Evolutionary conservation across 345 rosid genomes (phyloP).

Genomic region (Angophora floribunda): DNA sequence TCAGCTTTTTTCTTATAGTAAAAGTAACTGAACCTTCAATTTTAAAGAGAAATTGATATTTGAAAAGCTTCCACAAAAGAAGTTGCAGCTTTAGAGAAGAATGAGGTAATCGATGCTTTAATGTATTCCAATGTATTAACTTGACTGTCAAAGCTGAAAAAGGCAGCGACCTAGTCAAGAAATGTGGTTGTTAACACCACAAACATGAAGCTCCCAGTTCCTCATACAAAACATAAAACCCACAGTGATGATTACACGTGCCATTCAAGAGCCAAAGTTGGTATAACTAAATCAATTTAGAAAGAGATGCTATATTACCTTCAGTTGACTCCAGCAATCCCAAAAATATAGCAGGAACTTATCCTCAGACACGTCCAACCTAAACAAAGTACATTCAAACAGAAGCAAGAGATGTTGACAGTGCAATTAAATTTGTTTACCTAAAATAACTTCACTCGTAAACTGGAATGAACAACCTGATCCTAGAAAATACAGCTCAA

Average conservation of each 20-base stretch:
- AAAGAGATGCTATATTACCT: slow-evolving; percentile 25
- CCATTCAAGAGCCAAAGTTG: not conserved
- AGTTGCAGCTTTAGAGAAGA: not conserved
- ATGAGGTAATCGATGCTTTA: not conserved
- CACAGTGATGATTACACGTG: not conserved
- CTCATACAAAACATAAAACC: not conserved
- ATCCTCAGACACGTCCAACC: slow-evolving; percentile 75
- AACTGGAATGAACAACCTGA: not conserved
- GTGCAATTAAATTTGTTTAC: not conserved
- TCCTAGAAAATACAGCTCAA: not conserved
- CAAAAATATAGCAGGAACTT: slow-evolving; percentile 78
- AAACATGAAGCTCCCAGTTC: not conserved
- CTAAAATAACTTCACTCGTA: not conserved
- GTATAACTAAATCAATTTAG: not conserved
- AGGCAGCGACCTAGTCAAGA: not conserved
- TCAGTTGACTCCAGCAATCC: slow-evolving; percentile 73
- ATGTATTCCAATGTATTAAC: not conserved
- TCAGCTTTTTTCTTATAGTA: not conserved
- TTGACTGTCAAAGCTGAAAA: not conserved
- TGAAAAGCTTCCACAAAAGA: not conserved
- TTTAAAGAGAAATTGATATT: not conserved
- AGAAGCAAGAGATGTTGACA: not conserved
- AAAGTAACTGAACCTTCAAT: not conserved
- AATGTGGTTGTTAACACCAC: not conserved
- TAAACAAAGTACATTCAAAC: slow-evolving; percentile 15